Conservation (phyloP, 148 eudicot genomes). For the Vaccinium darrowii region DNA sequence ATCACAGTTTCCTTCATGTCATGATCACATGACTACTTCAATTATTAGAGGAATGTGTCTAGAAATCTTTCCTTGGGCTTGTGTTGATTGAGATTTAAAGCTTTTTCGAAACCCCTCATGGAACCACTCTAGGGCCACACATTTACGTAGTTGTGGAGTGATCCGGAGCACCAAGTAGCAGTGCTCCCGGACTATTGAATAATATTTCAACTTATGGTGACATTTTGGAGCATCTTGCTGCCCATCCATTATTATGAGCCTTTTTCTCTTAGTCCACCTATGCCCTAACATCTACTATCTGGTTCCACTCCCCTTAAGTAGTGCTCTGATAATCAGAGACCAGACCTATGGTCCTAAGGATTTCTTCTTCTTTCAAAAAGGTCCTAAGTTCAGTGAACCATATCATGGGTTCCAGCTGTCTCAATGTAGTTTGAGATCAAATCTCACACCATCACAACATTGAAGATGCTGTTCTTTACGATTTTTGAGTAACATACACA, state of each 20-base stretch:
- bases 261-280: background rate
- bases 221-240: constrained; percentile 11
- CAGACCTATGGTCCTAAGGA: constrained; percentile 10
- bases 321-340: background rate
- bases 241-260: constrained; percentile 16
- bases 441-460: background rate
- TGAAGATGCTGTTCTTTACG: background rate
- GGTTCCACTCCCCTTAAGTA: background rate
- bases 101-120: background rate
- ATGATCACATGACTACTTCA: background rate
- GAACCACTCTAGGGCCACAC: no score
- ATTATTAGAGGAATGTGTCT: background rate
- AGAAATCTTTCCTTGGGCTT: constrained; percentile 2
- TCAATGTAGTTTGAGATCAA: background rate
- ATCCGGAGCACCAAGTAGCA: no score
- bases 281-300: background rate
- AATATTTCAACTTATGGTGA: background rate
- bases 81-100: background rate
- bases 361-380: background rate
- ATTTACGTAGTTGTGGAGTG: no score
- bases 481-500: background rate
- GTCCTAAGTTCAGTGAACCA: constrained; percentile 13
- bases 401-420: constrained; percentile 5
- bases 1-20: constrained; percentile 1
- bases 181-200: no score